Evolutionary conservation across 495 filamentous ascomycete genomes (phyloP).

Genomic region (Hapsidospora chrysogenum): DNA sequence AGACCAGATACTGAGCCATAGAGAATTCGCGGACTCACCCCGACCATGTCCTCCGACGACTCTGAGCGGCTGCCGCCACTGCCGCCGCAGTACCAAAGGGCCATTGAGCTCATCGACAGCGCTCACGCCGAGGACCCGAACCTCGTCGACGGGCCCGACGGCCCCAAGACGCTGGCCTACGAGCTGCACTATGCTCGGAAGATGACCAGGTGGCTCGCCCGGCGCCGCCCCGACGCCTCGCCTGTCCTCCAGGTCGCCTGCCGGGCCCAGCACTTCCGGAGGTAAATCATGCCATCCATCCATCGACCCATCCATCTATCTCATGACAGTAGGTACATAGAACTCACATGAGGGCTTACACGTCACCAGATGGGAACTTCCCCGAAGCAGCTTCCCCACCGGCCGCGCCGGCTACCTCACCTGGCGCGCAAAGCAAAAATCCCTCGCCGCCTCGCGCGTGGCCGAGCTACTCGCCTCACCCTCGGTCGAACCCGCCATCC

Average conservation of each 20-base stretch:
- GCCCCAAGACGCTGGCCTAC: constrained; percentile 32
- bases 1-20: too few species aligned
- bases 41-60: too few species aligned
- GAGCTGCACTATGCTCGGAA: constrained; percentile 67
- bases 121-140: constrained; percentile 56
- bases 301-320: not conserved
- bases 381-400: constrained; percentile 48
- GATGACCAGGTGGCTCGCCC: constrained; percentile 53
- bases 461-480: constrained; percentile 32
- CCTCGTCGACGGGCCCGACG: constrained; percentile 15
- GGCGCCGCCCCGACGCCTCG: constrained; percentile 36
- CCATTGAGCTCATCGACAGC: constrained; percentile 49
- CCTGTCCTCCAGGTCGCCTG: constrained; percentile 53
- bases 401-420: constrained; percentile 55
- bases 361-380: constrained; percentile 60
- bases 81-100: too few species aligned
- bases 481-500: constrained; percentile 15
- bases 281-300: constrained; percentile 10
- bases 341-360: not conserved
- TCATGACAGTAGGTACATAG: not conserved
- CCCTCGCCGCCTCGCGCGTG: constrained; percentile 47
- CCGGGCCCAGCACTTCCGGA: constrained; percentile 60
- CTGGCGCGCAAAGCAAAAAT: constrained; percentile 58
- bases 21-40: too few species aligned
- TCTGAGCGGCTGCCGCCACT: too few species aligned